A percentile compares a stretch with the other conserved stretches of the same genome.
Evolutionary conservation across 2,329 filamentous ascomycete species (phyloP).

Genomic region (Fusarium tanahbumbuense): DNA sequence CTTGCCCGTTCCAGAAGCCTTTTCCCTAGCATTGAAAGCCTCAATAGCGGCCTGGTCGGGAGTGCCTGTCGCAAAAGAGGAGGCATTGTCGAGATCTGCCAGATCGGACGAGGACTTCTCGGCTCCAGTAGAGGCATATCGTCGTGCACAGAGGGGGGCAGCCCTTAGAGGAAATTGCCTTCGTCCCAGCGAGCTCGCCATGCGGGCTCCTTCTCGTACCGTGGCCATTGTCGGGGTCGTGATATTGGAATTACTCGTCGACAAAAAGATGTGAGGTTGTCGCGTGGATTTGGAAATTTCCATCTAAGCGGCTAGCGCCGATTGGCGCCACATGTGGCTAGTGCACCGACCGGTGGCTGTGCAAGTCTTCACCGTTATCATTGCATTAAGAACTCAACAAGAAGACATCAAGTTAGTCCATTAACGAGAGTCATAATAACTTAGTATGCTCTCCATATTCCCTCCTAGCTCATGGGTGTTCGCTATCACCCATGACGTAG

Average conservation of each 20-base stretch:
- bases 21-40: constrained; percentile 56
- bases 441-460: not conserved
- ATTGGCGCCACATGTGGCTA: constrained; percentile 39
- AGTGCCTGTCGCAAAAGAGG: constrained; percentile 59
- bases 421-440: not conserved
- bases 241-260: constrained; percentile 29
- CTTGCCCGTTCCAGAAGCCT: constrained; percentile 50
- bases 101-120: constrained; percentile 52
- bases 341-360: not conserved
- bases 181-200: constrained; percentile 49
- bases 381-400: not conserved
- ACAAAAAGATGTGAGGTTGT: constrained; percentile 39
- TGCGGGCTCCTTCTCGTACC: constrained; percentile 55
- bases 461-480: not conserved
- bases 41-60: constrained; percentile 55
- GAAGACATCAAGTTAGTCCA: not conserved
- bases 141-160: constrained; percentile 46
- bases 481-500: no score
- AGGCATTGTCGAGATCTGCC: constrained; percentile 63
- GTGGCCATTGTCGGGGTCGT: constrained; percentile 53
- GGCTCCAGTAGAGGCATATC: constrained; percentile 62
- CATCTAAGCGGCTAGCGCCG: constrained; percentile 42
- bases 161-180: constrained; percentile 45
- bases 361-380: not conserved
- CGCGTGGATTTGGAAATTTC: constrained; percentile 51